Base-by-base conservation (phyloP, 306 rosid species). In the Crataegus laevigata region DNA sequence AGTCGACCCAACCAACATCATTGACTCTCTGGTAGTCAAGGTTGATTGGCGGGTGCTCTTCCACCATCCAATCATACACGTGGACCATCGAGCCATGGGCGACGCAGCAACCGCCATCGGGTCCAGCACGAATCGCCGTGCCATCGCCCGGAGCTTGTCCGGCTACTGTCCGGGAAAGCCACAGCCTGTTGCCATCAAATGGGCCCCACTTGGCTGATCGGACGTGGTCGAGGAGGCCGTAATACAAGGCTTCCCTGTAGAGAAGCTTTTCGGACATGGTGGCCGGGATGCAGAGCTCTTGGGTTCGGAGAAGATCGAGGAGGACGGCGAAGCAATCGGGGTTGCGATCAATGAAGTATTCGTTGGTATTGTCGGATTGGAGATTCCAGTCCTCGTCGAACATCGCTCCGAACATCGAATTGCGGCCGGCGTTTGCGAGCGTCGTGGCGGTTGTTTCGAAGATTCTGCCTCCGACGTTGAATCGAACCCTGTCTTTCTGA, bases 141-240 rank as follows among this genome's bases (percentile, higher is more conserved):
- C 96, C 99, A 22, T 94, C 97, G n/a, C 97, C 97, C 0, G 97
- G 99, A 3, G 97, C 96, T 38, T 86, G 91, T 14, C 96, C 96
- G 2, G 87, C 78, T 5, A 90, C 66, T 2, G 97, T 89, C 10
- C 66, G 26, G 0, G 91, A 88, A 8, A 83, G 85, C 50, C 81
- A 74, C 38, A 94, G 76, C 58, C 96, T 81, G 74, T 94, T 92
- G 21, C 96, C 97, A 32, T 94, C 96, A 62, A 92, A 90, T 19
- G 77, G 91, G 5, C 99, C 96, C 93, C 96, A 90, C 73, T 79
- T 92, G 0, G 96, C 93, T 0, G 92, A 78, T 17, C 99, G 93
- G 21, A 92, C 94, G 51, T 91, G 97, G 76, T 88, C 92, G 1
- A 92, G 75, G 8, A 94, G 85, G 47, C 97, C 96, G 19, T 88